phyloP scores from a whole-genome alignment of 2,329 filamentous ascomycete genomes.

The Hypoxylon sp. region DNA sequence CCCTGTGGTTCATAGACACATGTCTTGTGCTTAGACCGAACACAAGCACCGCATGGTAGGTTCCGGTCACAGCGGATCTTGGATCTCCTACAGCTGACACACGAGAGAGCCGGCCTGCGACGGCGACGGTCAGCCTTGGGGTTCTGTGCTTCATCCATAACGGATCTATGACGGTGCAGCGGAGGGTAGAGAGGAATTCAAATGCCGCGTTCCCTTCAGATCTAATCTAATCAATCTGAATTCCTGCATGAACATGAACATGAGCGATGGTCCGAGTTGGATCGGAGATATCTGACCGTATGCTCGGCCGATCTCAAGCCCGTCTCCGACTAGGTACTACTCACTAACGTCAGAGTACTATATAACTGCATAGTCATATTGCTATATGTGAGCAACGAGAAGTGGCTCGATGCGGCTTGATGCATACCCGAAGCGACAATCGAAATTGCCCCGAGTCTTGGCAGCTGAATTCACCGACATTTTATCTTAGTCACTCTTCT shows the following conservation, averaged over 20 bases:
- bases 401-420: background rate
- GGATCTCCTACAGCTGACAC: slow-evolving; percentile 67
- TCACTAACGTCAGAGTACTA: background rate
- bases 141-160: slow-evolving; percentile 27
- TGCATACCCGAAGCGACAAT: background rate
- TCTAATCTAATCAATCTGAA: slow-evolving; percentile 20
- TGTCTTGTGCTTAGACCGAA: slow-evolving; percentile 67
- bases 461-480: background rate
- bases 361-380: background rate
- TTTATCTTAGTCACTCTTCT: background rate
- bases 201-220: background rate
- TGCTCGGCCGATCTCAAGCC: slow-evolving; percentile 20
- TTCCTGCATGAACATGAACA: background rate
- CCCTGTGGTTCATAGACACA: slow-evolving; percentile 63
- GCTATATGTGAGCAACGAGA: background rate
- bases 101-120: slow-evolving; percentile 52
- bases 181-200: slow-evolving; percentile 1
- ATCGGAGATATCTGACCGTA: slow-evolving; percentile 6
- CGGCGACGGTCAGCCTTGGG: slow-evolving; percentile 45
- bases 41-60: slow-evolving; percentile 71
- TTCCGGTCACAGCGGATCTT: slow-evolving; percentile 75
- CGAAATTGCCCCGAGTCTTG: background rate
- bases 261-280: slow-evolving; percentile 5
- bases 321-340: slow-evolving; percentile 14
- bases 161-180: background rate